Evolutionary conservation across 2,329 filamentous ascomycete species (phyloP), one percentile per base, ranked within the genome.

Genomic region (Sporothrix euskadiensis): DNA sequence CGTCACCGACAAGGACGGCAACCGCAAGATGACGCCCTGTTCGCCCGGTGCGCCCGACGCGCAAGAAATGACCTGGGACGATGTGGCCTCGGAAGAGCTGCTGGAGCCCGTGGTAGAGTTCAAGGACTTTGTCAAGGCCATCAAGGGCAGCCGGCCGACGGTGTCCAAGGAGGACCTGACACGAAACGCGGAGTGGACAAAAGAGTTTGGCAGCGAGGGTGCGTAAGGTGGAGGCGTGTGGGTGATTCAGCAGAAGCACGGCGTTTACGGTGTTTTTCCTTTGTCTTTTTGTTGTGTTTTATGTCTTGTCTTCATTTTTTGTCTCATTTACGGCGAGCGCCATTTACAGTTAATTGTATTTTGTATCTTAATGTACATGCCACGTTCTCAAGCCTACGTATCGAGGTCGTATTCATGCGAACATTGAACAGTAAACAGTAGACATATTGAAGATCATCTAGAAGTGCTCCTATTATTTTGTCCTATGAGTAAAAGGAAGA

Each of bases 151-250:
- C 69, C 86, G 96, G 79, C 96, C 96, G 30, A 98, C 96, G 0
- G 96, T 99, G 71, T 96, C 94, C 71, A 87, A 88, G 69, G 94
- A 94, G 69, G 97, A 99, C 80, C 87, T 99, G 63, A 87, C 89
- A 77, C 88, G 89, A 79, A 98, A 95, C 81, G 87, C 92, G 65
- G 94, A 98, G 61, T 99, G 96, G 96, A 99, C 96, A 10, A 88
- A 91, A 79, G 94, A 98, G 83, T 98, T 98, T 83, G 95, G 95
- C 73, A 97, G 94, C 80, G 95, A 98, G 81, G 95, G 95, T 22
- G 85, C 86, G 77, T 88, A 78, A 57, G 4, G 10, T 3, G 4
- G 35, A 35, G 35, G 16, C 54, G 26, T 49, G 56, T 52, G 22
- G 22, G 68, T n/a, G 22, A 71, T 32, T 47, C 8, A 5, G 68